Percentiles rank a stretch among this genome's conserved stretches.
Evolutionary conservation across 306 rosid species (phyloP).

Genomic region (Quercus bicolor): DNA sequence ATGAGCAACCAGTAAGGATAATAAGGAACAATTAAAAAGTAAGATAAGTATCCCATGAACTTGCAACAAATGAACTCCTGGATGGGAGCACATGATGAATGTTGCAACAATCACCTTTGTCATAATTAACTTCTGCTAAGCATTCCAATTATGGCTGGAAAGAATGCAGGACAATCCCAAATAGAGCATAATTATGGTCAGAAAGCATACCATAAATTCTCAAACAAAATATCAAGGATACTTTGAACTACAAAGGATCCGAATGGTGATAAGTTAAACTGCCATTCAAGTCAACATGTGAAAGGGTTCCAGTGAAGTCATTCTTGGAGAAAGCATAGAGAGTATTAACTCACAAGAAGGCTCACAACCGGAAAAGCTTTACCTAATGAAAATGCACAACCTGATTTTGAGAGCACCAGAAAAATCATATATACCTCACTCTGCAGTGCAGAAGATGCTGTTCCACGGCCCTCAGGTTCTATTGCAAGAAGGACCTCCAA

Average conservation of each 20-base stretch:
- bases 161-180: not conserved
- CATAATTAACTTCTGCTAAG: not conserved
- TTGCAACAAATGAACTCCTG: not conserved
- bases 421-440: conserved; percentile 52
- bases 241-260: not conserved
- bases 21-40: not conserved
- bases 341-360: not conserved
- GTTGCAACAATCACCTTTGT: not conserved
- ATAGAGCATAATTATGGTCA: not conserved
- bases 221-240: not conserved
- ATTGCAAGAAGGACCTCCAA: conserved; percentile 72
- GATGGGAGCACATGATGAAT: not conserved
- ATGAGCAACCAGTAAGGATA: not conserved
- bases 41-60: not conserved
- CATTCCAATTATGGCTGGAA: not conserved
- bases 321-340: not conserved
- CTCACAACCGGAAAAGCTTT: not conserved
- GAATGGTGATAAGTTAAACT: not conserved
- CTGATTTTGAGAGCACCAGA: not conserved
- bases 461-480: conserved; percentile 69
- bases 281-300: not conserved
- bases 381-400: not conserved
- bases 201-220: not conserved
- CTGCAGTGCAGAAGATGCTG: conserved; percentile 74
- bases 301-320: not conserved